Evolutionary conservation across 2,329 filamentous ascomycete genomes (phyloP), one percentile per base, ranked within the genome.

Genomic region (Hymenoscyphus fructigenus): DNA sequence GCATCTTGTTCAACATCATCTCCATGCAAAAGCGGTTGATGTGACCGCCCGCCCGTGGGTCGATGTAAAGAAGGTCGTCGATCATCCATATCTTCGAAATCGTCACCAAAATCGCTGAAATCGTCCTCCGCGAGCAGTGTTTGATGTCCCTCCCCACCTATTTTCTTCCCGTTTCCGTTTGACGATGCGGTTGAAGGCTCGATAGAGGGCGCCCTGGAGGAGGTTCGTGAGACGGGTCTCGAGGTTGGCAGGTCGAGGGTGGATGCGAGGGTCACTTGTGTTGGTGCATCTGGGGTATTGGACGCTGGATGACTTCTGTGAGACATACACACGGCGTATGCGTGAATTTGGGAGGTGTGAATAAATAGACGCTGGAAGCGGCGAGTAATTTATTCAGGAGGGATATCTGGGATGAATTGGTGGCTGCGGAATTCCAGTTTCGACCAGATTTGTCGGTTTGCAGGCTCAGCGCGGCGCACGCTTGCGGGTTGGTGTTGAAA

Each of bases 1-100:
- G 59, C 15, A 59, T 62, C 63, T 10, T 67, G 69, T 53, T 67
- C 69, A 59, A 75, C 69, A 57, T 68, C 69, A 41, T 71, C 67
- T 41, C 75, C 76, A 61, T 73, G 65, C 56, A 78, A 67, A 50
- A 78, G 62, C 5, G 76, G 76, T 60, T 77, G 75, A 44, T 75
- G 70, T 44, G 79, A 79, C 55, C 76, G 76, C 34, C 77, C 77
- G 66, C 78, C 78, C 26, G 73, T 70, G 15, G 74, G 74, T 59
- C 75, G 72, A 61, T 76, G 75, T 55, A 76, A 68, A 28, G 77
- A 75, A 23, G 79, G 76, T 62, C 82, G 75, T 69, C 84, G 75
- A 41, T 73, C 71, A 50, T 68, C 72, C 70, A 73, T 74, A 9
- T 73, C 69, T 64, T 73, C 70, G 38, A 70, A 62, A 56, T 74